Evolutionary conservation across 2,329 filamentous ascomycete genomes (phyloP), one percentile per base, ranked within the genome.

Genomic region (Pyrenochaeta sp.): DNA sequence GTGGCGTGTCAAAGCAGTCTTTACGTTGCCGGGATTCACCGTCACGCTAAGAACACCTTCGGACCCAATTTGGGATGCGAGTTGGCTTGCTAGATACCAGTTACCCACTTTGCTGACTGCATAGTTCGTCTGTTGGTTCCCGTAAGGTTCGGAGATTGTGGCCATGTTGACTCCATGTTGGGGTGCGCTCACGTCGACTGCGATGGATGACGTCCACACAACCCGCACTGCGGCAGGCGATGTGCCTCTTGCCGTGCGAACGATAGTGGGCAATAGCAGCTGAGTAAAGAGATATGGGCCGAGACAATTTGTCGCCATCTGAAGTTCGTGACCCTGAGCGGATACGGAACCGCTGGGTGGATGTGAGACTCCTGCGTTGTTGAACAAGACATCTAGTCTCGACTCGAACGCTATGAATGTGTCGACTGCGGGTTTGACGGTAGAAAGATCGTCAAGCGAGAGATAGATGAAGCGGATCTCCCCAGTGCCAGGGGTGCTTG

Each of bases 321-420:
- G 71, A 1, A 58, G 46, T 39, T 72, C 67, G 40, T 66, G 49
- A 6, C 57, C 58, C 45, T 71, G 63, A 1, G 34, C 50, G 0
- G 60, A 67, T 4, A 54, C 54, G 6, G 52, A 58, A 0, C 67
- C 69, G 0, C 7, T 36, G 0, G 71, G 69, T 1, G 67, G 57
- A 1, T 64, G 58, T 3, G 63, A 64, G 40, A 79, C 62, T 25
- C 74, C 76, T 7, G 72, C 72, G 46, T 74, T 75, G 53, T 74
- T 75, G 49, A 57, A 62, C 4, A 83, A 69, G 6, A 82, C 74
- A 45, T 83, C 73, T 0, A 83, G 72, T 5, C 68, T 69, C 8
- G 65, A 56, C 57, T 83, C 80, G 6, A 73, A 67, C 1, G 62
- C 54, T 1, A 68, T 55, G 47, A 82, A 82, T 2, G 53, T 54